phyloP scores from a whole-genome alignment of 2,329 filamentous ascomycete species.

The Phaeosphaeria sp. region DNA sequence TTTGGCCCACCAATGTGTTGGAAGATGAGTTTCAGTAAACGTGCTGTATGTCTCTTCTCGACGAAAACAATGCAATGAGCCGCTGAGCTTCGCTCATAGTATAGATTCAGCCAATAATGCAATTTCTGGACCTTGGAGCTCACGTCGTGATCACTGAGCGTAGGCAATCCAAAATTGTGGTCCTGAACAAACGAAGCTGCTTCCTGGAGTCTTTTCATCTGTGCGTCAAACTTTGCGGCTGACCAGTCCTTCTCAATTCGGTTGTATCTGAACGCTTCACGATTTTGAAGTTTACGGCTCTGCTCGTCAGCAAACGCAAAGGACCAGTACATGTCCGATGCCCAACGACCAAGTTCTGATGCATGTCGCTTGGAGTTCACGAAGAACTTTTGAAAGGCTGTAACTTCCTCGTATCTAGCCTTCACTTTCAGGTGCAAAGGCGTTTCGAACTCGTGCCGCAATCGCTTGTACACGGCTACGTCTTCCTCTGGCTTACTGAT shows the following conservation, averaged over 20 bases:
- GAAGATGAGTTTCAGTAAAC: slow-evolving; percentile 74
- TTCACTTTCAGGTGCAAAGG: slow-evolving; percentile 66
- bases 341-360: slow-evolving; percentile 79
- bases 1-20: slow-evolving; percentile 62
- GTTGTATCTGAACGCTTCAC: slow-evolving; percentile 53
- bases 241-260: slow-evolving; percentile 30
- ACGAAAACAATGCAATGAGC: slow-evolving; percentile 89
- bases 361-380: slow-evolving; percentile 65
- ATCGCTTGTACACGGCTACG: slow-evolving; percentile 61
- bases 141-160: slow-evolving; percentile 53
- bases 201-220: slow-evolving; percentile 64
- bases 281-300: slow-evolving; percentile 65
- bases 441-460: slow-evolving; percentile 66
- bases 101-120: slow-evolving; percentile 63
- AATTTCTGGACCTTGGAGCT: slow-evolving; percentile 78
- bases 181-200: slow-evolving; percentile 63
- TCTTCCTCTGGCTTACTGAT: slow-evolving; percentile 67
- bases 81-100: slow-evolving; percentile 66
- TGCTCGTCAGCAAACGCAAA: slow-evolving; percentile 70
- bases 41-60: slow-evolving; percentile 76
- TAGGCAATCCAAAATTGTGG: slow-evolving; percentile 55
- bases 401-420: slow-evolving; percentile 58
- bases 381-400: slow-evolving; percentile 64
- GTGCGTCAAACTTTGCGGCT: slow-evolving; percentile 56
- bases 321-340: slow-evolving; percentile 81